Evolutionary conservation across 108 stramenopile genomes (phyloP).

Genomic region (Cyclotella sp.): DNA sequence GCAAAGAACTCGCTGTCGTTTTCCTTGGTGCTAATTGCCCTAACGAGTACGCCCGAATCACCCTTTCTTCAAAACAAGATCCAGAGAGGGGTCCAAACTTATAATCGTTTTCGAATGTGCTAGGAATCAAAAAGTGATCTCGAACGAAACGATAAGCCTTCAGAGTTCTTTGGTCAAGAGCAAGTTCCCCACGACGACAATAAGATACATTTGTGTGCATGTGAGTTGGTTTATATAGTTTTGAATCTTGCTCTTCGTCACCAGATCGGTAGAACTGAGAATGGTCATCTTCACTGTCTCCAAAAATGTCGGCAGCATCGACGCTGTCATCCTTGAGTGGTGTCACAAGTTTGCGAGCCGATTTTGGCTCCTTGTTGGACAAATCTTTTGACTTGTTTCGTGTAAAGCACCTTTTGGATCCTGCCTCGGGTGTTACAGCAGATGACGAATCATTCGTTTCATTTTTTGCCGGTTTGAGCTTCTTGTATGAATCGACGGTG

Average conservation of each 20-base stretch:
- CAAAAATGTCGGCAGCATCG: neutral
- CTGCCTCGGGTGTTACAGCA: conserved; percentile 37
- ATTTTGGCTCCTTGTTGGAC: conserved; percentile 17
- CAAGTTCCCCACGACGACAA: conserved; percentile 51
- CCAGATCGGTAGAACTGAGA: conserved; percentile 35
- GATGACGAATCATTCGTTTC: neutral
- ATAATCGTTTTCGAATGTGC: conserved; percentile 60
- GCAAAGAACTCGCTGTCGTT: conserved; percentile 2
- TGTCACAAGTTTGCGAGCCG: conserved; percentile 36
- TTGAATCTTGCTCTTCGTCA: conserved; percentile 27
- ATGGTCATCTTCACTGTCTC: neutral
- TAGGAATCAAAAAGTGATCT: conserved; percentile 64
- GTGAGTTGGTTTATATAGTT: conserved; percentile 55
- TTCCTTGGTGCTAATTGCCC: conserved; percentile 48
- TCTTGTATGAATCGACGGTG: conserved; percentile 4
- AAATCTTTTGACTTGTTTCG: neutral
- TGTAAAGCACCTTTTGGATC: conserved; percentile 35
- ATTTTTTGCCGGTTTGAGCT: neutral
- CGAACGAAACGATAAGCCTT: conserved; percentile 61
- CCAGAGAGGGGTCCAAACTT: conserved; percentile 71
- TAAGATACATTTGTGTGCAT: conserved; percentile 71
- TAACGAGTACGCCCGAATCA: conserved; percentile 66
- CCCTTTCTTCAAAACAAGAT: conserved; percentile 75
- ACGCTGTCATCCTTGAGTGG: conserved; percentile 8
- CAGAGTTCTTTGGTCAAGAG: conserved; percentile 32